phyloP scores from a whole-genome alignment of 179 eudicot genomes.

The Corrigiola litoralis region DNA sequence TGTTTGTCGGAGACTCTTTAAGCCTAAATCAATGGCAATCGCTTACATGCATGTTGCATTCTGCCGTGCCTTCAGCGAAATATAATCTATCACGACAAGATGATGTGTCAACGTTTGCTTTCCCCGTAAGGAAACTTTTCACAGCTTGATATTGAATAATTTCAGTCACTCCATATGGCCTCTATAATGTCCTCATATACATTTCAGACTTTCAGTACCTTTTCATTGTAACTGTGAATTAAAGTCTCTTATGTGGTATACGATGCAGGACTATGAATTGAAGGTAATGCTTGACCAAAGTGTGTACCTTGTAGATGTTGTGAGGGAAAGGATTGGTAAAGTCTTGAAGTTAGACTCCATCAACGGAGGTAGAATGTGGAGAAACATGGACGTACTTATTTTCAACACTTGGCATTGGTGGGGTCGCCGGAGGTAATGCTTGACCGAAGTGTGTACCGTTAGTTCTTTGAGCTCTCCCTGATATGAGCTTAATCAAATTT shows the following conservation, averaged over 20 bases:
- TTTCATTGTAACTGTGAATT: not conserved
- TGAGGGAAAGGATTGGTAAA: conserved; percentile 55
- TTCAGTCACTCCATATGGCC: not conserved
- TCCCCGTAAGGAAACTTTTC: conserved; percentile 11
- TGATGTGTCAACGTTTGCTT: conserved; percentile 24
- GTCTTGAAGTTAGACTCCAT: conserved; percentile 66
- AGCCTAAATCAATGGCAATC: conserved; percentile 41
- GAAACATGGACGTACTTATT: conserved; percentile 53
- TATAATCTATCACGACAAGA: conserved; percentile 27
- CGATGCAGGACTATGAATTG: conserved; percentile 55
- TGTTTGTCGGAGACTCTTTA: conserved; percentile 35
- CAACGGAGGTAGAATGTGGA: conserved; percentile 61
- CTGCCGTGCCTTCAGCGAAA: conserved; percentile 21
- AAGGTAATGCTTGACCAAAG: conserved; percentile 57
- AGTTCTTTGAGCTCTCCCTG: conserved; percentile 18
- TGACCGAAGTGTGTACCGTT: conserved; percentile 86
- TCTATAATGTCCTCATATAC: not conserved
- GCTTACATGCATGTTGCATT: conserved; percentile 28
- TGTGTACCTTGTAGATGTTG: conserved; percentile 69
- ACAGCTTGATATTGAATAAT: not conserved
- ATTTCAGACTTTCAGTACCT: not conserved
- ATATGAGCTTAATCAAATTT: not conserved
- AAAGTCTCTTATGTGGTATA: not conserved
- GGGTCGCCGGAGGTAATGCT: conserved; percentile 81
- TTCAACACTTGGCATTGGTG: conserved; percentile 99